Base-by-base conservation (phyloP, 2,329 filamentous ascomycete species). In the Aspergillus clavatus region DNA sequence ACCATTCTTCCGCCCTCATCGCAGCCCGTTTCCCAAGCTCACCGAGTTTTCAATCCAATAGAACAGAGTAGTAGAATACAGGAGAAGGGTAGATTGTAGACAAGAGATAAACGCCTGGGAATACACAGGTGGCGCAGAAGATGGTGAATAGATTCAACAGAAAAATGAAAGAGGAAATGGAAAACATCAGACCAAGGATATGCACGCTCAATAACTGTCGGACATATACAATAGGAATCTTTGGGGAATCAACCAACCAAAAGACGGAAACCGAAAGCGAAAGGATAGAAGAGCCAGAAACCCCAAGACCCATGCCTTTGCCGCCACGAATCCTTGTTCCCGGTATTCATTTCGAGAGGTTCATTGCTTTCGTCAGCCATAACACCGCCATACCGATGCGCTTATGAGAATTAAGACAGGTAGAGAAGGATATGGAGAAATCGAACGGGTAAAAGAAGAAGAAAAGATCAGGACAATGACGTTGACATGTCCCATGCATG, bases 151-250 rank as follows among this genome's bases (percentile, higher is more conserved):
- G 16, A 48, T 41, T 42, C 36, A 24, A 48, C 37, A 40, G 47
- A 36, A 51, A 48, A 50, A 44, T 46, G 46, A 47, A 53, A 52
- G 47, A 43, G 53, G 40, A 56, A 47, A 52, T 46, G 48, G 47
- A 51, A 48, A 50, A 45, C 41, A 50, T 42, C 46, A 40, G 40
- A 52, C 45, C 40, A 51, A 48, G 45, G 33, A 52, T 53, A 66
- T 66, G 63, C 63, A 66, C 65, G 66, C 64, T 67, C 55, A 64
- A 62, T 56, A 65, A 61, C 52, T 58, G 54, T 55, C 62, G 55
- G 52, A 57, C 53, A 60, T 61, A 52, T 56, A 57, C 57, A 58
- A 58, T 48, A 53, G 53, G 53, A 53, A 54, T 54, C 54, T 60
- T 61, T 60, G 49, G 50, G 21, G 50, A 48, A 33, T 47, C 27